Percentiles rank a stretch among this genome's conserved stretches.
These are phyloP conservation scores for Penicillium desertorum DNA, from an alignment of 495 filamentous ascomycete genomes.

Conservation along the genomic window DNA sequence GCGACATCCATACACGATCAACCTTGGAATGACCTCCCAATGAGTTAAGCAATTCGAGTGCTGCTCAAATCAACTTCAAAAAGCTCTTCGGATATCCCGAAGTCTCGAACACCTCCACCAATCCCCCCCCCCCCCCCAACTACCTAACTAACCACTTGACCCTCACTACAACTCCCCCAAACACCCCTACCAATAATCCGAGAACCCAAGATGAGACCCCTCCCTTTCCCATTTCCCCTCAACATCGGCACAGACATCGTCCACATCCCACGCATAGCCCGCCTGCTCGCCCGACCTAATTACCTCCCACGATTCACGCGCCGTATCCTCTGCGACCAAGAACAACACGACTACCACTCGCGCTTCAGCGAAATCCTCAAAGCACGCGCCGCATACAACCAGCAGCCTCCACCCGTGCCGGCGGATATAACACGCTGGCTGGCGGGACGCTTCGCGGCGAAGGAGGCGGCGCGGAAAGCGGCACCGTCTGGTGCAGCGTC, in stretches of 20 bases:
- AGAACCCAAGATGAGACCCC: slow-evolving; percentile 26
- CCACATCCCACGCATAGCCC: slow-evolving; percentile 51
- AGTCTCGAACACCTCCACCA: not conserved
- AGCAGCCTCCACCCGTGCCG: slow-evolving; percentile 24
- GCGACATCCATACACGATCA: not conserved
- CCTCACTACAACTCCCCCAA: slow-evolving; percentile 1
- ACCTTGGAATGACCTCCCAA: not conserved
- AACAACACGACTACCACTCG: slow-evolving; percentile 42
- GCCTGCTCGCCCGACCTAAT: slow-evolving; percentile 41
- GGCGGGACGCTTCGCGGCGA: slow-evolving; percentile 50
- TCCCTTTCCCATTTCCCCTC: slow-evolving; percentile 43
- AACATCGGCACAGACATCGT: slow-evolving; percentile 56
- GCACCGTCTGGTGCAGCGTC: slow-evolving; percentile 40
- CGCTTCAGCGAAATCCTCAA: slow-evolving; percentile 34
- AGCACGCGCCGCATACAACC: slow-evolving; percentile 1
- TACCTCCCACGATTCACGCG: slow-evolving; percentile 51
- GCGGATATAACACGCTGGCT: slow-evolving; percentile 49
- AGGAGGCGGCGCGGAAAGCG: slow-evolving; percentile 52
- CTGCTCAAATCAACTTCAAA: not conserved
- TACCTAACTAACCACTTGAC: not conserved
- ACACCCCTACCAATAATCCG: slow-evolving; percentile 9
- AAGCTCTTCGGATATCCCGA: not conserved
- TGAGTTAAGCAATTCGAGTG: not conserved
- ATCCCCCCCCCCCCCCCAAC: not conserved
- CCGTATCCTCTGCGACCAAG: slow-evolving; percentile 50